Base-by-base conservation (phyloP, 2,329 filamentous ascomycete genomes). In the Monosporascus sp. region DNA sequence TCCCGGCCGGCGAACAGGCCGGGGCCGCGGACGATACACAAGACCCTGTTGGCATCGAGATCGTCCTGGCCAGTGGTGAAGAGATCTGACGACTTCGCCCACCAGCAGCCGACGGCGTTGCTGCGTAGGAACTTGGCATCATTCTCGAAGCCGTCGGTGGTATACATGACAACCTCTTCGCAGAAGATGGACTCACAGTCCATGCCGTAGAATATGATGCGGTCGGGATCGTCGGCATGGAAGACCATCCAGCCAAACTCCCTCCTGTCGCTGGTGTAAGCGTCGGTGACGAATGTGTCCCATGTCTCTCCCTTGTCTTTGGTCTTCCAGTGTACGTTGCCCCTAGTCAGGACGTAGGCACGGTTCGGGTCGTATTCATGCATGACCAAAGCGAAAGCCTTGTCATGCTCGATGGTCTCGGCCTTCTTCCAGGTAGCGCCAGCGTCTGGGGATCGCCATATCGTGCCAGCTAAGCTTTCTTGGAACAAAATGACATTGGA, bases 191-290 rank as follows among this genome's bases (percentile, higher is more conserved):
- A 77, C 18, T 79, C 72, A 67, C 88, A 92, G 56, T 84, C 76
- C 76, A 86, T 83, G 66, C 85, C 84, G 67, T 92, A 87, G 73
- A 94, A 90, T 56, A 99, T 82, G 57, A 97, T 88, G 72, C 89
- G 90, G 64, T 93, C 83, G 22, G 87, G 83, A 68, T 99, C 90
- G 58, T 74, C 77, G 51, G 90, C 90, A 70, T 97, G 90, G 73
- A 96, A 99, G 60, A 77, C 77, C 59, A 97, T 76, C 37, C 82
- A 67, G 22, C 62, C 61, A 70, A 75, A 62, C 58, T 65, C 60
- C 55, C 78, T 72, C 61, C 79, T 83, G 59, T 76, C 70, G 67
- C 77, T 84, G 47, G 82, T 82, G 61, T 74, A 70, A 47, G 74
- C 75, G 41, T 82, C 75, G 37, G 87, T 85, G 53, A 81, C 72